A percentile compares a stretch with the other conserved stretches of the same genome.
These are phyloP conservation scores for Aureobasidium musti DNA, from an alignment of 2,329 filamentous ascomycete genomes.

Conservation along the genomic window DNA sequence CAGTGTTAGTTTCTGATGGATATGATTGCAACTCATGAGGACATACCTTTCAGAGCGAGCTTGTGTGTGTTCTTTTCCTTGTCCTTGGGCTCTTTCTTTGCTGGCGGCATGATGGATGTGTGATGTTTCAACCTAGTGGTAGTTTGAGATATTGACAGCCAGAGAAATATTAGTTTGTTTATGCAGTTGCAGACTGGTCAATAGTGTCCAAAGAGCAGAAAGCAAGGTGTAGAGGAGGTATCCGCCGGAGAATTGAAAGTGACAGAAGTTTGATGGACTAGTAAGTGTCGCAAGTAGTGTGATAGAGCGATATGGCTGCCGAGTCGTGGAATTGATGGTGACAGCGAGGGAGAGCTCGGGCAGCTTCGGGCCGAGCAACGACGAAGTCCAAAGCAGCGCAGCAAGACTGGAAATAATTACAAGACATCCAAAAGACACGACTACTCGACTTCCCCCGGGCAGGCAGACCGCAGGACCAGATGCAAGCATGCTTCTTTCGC, in stretches of 20 bases:
- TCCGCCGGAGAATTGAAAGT: not conserved
- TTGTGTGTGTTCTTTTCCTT: slow-evolving; percentile 91
- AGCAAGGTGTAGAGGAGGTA: not conserved
- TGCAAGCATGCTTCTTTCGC: slow-evolving; percentile 53
- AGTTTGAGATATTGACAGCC: slow-evolving; percentile 7
- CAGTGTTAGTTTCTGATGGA: slow-evolving; percentile 18
- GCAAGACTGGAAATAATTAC: not conserved
- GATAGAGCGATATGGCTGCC: not conserved
- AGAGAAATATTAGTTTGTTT: slow-evolving; percentile 23
- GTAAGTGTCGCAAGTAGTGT: not conserved
- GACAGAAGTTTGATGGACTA: not conserved
- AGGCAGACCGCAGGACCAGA: slow-evolving; percentile 38
- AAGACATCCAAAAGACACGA: not conserved
- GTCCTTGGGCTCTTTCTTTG: slow-evolving; percentile 37
- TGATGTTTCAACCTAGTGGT: not conserved
- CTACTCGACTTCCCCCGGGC: slow-evolving; percentile 5
- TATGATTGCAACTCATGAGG: slow-evolving; percentile 30
- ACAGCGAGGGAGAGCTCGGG: slow-evolving; percentile 10
- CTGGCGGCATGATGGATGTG: slow-evolving; percentile 16
- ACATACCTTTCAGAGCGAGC: slow-evolving; percentile 77
- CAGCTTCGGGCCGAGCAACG: slow-evolving; percentile 6
- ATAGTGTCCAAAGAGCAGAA: not conserved
- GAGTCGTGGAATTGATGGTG: slow-evolving; percentile 21
- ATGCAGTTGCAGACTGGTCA: slow-evolving; percentile 1
- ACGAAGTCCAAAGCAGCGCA: not conserved